Percentiles rank a stretch among this genome's conserved stretches.
Evolutionary conservation across 2,329 filamentous ascomycete genomes (phyloP).

Genomic region (Aspergillus flavus): DNA sequence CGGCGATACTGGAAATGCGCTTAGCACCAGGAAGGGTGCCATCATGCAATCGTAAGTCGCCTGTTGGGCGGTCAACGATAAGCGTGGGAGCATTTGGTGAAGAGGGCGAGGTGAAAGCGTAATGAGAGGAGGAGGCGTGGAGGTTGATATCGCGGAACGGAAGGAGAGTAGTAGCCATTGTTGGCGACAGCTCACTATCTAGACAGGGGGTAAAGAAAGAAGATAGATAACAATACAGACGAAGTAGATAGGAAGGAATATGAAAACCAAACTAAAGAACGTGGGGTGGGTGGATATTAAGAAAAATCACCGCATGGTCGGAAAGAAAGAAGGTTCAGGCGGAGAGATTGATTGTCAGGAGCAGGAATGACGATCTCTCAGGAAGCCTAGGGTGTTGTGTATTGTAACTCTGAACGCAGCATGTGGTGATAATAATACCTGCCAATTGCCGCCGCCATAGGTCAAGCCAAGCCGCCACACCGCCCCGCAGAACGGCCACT

Average conservation of each 20-base stretch:
- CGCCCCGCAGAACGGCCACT: conserved; percentile 19
- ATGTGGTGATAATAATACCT: conserved; percentile 16
- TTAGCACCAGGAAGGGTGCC: conserved; percentile 74
- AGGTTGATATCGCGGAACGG: conserved; percentile 98
- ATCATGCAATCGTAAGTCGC: conserved; percentile 84
- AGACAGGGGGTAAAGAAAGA: conserved; percentile 9
- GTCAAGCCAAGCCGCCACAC: conserved; percentile 15
- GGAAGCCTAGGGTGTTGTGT: conserved; percentile 9
- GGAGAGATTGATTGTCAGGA: conserved; percentile 1
- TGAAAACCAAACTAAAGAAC: conserved; percentile 12
- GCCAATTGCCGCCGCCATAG: background rate
- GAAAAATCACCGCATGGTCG: conserved; percentile 3
- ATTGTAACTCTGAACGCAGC: conserved; percentile 10
- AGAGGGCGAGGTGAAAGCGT: conserved; percentile 95
- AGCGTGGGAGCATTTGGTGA: conserved; percentile 85
- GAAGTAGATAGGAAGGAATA: background rate
- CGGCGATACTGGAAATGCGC: conserved; percentile 90
- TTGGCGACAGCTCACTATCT: conserved; percentile 26
- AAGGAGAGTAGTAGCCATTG: conserved; percentile 46
- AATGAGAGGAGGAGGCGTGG: conserved; percentile 86
- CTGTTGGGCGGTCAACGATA: conserved; percentile 87
- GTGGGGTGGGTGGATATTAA: background rate
- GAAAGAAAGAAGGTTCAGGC: conserved; percentile 12
- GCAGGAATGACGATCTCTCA: conserved; percentile 9
- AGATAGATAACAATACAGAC: background rate